Evolutionary conservation across 1,284 basidiomycete species (phyloP).

Genomic region (Apiotrichum sp.): DNA sequence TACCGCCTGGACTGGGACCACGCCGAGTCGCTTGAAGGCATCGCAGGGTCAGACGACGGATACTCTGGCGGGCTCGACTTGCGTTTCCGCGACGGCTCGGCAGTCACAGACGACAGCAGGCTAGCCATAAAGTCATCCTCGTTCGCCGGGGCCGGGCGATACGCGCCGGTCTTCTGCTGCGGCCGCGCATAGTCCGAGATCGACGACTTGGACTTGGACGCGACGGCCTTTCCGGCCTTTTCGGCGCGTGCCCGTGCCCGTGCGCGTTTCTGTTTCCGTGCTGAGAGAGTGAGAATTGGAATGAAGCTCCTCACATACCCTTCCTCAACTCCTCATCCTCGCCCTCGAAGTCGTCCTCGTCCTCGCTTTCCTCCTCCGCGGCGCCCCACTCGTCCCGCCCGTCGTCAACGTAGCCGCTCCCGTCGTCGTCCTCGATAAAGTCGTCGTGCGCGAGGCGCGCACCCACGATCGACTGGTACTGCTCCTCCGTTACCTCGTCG

Average conservation of each 20-base stretch:
- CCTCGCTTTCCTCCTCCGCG: conserved; percentile 46
- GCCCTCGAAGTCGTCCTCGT: conserved; percentile 47
- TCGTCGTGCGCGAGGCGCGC: conserved; percentile 84
- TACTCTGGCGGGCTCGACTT: conserved; percentile 57
- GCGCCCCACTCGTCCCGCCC: conserved; percentile 88
- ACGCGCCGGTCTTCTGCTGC: conserved; percentile 57
- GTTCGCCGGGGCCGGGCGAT: conserved; percentile 67
- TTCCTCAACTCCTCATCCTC: conserved; percentile 42
- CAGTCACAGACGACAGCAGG: conserved; percentile 52
- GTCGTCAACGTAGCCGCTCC: conserved; percentile 88
- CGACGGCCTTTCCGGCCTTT: conserved; percentile 20
- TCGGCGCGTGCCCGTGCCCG: conserved; percentile 21
- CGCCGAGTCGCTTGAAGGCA: conserved; percentile 51
- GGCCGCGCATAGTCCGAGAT: conserved; percentile 46
- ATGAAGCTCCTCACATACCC: conserved; percentile 25
- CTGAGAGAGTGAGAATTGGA: too few species aligned
- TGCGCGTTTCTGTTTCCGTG: conserved; percentile 34
- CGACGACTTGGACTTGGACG: conserved; percentile 48
- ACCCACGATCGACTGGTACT: conserved; percentile 80
- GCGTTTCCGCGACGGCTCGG: conserved; percentile 55
- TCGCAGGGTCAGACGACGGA: conserved; percentile 34
- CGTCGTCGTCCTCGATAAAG: conserved; percentile 79
- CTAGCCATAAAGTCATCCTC: conserved; percentile 81
- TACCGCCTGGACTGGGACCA: conserved; percentile 41
- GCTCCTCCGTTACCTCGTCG: conserved; percentile 89